phyloP scores from a whole-genome alignment of 1,139 yeast genomes.

The Taiozyma sp. region DNA sequence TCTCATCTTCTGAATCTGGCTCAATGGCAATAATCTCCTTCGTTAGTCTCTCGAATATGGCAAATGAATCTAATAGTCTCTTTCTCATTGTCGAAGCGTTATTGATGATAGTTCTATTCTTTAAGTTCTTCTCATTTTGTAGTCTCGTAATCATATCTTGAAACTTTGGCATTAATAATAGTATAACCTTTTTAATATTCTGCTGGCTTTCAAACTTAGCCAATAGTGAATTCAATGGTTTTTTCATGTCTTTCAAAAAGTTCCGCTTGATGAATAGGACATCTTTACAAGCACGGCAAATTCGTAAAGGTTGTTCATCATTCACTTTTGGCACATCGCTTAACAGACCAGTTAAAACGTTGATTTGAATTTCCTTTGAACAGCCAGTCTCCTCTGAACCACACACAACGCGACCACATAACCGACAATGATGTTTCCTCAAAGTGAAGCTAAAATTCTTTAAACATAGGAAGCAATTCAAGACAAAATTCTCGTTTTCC shows the following conservation, averaged over 20 bases:
- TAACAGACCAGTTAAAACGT: slow-evolving; percentile 25
- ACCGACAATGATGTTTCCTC: slow-evolving; percentile 83
- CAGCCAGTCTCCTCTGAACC: slow-evolving; percentile 60
- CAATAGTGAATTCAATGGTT: slow-evolving; percentile 22
- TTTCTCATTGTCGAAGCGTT: slow-evolving; percentile 37
- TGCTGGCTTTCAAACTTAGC: slow-evolving; percentile 9
- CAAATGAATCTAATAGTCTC: slow-evolving; percentile 38
- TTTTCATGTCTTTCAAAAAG: slow-evolving; percentile 34
- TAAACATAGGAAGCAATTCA: slow-evolving; percentile 62
- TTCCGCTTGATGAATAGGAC: slow-evolving; percentile 54
- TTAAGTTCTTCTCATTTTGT: slow-evolving; percentile 22
- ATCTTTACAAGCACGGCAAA: slow-evolving; percentile 69
- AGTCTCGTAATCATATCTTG: slow-evolving; percentile 35
- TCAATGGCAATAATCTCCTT: slow-evolving; percentile 32
- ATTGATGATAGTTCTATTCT: slow-evolving; percentile 22
- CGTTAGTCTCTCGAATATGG: slow-evolving; percentile 39
- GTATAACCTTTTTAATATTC: slow-evolving; percentile 32
- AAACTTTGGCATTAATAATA: slow-evolving; percentile 35
- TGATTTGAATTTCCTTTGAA: slow-evolving; percentile 67
- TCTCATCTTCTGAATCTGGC: slow-evolving; percentile 33
- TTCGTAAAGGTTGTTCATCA: slow-evolving; percentile 35
- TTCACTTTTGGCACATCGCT: slow-evolving; percentile 27
- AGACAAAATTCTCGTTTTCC: slow-evolving; percentile 52
- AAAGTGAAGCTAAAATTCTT: slow-evolving; percentile 51
- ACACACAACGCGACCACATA: slow-evolving; percentile 83